Percentiles rank a stretch among this genome's conserved stretches.
These are phyloP conservation scores for Rhazya stricta DNA, from an alignment of 257 asterid species.

Conservation along the genomic window DNA sequence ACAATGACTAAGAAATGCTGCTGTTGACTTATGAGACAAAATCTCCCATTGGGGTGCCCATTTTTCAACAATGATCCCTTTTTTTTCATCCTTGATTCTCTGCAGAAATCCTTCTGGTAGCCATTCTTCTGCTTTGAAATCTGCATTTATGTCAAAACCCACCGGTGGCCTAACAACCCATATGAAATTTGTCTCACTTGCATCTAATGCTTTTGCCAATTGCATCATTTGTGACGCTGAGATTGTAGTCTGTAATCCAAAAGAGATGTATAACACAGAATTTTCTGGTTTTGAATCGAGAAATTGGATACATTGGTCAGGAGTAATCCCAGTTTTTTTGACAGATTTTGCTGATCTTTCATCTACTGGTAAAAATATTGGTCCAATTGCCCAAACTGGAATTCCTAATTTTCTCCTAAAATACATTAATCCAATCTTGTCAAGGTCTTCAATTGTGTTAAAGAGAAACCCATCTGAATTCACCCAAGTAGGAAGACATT, in stretches of 20 bases:
- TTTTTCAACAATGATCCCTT: conserved; percentile 36
- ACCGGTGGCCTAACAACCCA: conserved; percentile 61
- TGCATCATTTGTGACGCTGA: conserved; percentile 55
- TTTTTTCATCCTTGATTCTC: conserved; percentile 23
- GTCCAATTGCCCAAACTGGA: conserved; percentile 49
- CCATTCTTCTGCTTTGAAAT: conserved; percentile 51
- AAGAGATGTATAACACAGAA: conserved; percentile 51
- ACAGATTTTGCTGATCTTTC: conserved; percentile 17
- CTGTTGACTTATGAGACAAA: conserved; percentile 38
- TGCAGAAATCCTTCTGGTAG: conserved; percentile 51
- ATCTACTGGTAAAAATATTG: conserved; percentile 29
- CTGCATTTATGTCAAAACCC: conserved; percentile 35
- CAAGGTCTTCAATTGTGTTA: conserved; percentile 53
- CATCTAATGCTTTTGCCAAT: conserved; percentile 51
- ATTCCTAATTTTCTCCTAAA: conserved; percentile 37
- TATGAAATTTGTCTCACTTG: conserved; percentile 33
- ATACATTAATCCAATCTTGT: conserved; percentile 37
- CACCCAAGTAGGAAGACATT: conserved; percentile 38
- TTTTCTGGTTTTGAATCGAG: conserved; percentile 27
- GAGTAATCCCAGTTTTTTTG: conserved; percentile 18
- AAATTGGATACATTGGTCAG: conserved; percentile 36
- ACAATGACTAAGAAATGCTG: conserved; percentile 48
- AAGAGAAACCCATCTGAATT: conserved; percentile 45
- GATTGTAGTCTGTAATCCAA: conserved; percentile 48
- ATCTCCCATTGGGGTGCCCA: conserved; percentile 65